Evolutionary conservation across 2,329 filamentous ascomycete genomes (phyloP).

Genomic region (Fusarium metavorans): DNA sequence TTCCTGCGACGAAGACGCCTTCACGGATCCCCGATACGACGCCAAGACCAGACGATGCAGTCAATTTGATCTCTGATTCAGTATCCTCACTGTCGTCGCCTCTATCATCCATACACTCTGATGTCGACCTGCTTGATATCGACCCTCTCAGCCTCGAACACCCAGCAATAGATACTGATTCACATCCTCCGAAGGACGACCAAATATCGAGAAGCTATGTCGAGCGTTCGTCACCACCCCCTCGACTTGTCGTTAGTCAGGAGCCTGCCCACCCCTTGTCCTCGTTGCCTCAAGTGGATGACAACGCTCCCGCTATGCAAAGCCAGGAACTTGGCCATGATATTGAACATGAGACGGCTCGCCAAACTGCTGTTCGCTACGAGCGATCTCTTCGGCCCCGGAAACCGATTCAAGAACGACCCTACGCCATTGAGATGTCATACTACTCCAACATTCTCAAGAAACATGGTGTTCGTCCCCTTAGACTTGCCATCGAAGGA

Average conservation of each 20-base stretch:
- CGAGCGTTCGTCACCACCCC: conserved; percentile 49
- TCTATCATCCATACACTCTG: conserved; percentile 49
- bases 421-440: conserved; percentile 68
- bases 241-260: conserved; percentile 33
- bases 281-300: neutral
- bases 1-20: conserved; percentile 3
- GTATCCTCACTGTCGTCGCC: conserved; percentile 48
- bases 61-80: neutral
- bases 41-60: conserved; percentile 5
- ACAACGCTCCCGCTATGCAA: conserved; percentile 12
- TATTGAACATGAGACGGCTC: conserved; percentile 38
- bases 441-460: conserved; percentile 66
- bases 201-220: conserved; percentile 53
- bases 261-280: neutral
- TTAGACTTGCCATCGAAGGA: conserved; percentile 55
- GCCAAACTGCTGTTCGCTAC: conserved; percentile 48
- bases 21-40: conserved; percentile 11
- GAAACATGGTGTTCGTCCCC: conserved; percentile 65
- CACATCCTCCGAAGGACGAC: neutral
- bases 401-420: conserved; percentile 72
- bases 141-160: conserved; percentile 29
- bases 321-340: conserved; percentile 31
- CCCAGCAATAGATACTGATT: neutral
- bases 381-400: conserved; percentile 67
- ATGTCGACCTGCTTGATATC: conserved; percentile 41